Evolutionary conservation across 768 basidiomycete species (phyloP), one percentile per base, ranked within the genome.

Genomic region (Mycena belliarum): DNA sequence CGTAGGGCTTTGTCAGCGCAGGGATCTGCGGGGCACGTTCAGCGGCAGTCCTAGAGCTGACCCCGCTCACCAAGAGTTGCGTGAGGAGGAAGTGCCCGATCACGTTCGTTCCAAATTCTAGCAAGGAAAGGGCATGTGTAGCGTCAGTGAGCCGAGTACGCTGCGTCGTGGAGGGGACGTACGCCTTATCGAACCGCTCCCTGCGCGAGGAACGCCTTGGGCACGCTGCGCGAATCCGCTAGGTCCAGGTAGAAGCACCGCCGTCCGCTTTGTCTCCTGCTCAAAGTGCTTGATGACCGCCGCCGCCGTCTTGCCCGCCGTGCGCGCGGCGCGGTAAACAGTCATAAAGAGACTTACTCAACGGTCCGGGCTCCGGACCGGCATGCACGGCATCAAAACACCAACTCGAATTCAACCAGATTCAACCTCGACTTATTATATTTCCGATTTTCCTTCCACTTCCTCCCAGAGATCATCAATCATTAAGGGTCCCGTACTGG

Each of bases 51-150:
- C 7, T 49, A 65, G 40, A 47, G 52, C 16, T 43, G 46, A 6
- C 61, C n/a, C 12, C 46, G 6, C 70, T 60, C n/a, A 73, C 57
- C 0, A 76, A 66, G 28, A 67, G 60, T 29, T 56, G 45, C 2
- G 67, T 69, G 46, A 72, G 62, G 40, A 61, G 64, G 42, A 53
- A 55, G 43, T 58, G 65, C 56, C 72, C 71, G 32, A 73, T 69
- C 21, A 71, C 73, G 57, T 75, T 76, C 9, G 72, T 74, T 15
- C 76, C 77, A 35, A 75, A 78, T 50, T 78, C 52, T 60, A 41
- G 32, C 29, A 4, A 16, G n/a, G 15, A 21, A 51, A 25, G 21
- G 24, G 16, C 6, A 25, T 66, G 28, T 23, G 7, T 16, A 37
- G 35, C 35, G 12, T 14, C n/a, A 37, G 12, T 7, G 35, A 5